These are phyloP conservation scores for Nakataea oryzae DNA, from an alignment of 2,329 filamentous ascomycete genomes.

Conservation along the genomic window DNA sequence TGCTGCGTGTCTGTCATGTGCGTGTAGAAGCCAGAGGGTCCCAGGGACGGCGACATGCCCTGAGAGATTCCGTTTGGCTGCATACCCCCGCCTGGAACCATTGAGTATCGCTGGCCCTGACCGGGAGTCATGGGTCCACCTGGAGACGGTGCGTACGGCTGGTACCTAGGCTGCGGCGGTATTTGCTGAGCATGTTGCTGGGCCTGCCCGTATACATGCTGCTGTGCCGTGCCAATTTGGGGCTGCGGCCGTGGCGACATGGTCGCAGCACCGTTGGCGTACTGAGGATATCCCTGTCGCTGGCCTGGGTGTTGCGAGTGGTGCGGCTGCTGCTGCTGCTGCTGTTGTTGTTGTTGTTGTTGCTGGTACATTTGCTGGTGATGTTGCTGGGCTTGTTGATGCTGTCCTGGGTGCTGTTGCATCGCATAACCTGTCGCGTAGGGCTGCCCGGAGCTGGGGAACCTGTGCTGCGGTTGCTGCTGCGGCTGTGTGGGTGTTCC, in stretches of 20 bases:
- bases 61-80: neutral
- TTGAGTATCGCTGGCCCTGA: neutral
- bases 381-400: conserved; percentile 8
- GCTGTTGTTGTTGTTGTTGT: conserved; percentile 6
- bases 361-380: conserved; percentile 22
- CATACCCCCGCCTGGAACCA: neutral
- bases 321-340: conserved; percentile 14
- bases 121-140: neutral
- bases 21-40: conserved; percentile 2
- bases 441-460: neutral
- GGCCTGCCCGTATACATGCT: neutral
- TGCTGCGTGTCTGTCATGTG: conserved; percentile 7
- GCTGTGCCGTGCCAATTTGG: conserved; percentile 7
- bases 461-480: conserved; percentile 2
- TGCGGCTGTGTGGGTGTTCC: conserved; percentile 1
- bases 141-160: neutral
- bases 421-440: conserved; percentile 9
- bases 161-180: neutral
- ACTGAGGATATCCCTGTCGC: neutral
- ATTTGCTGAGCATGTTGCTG: neutral
- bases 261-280: conserved; percentile 28
- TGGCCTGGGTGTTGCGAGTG: neutral
- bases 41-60: neutral
- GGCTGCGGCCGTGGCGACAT: conserved; percentile 13
- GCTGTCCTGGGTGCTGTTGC: conserved; percentile 14